Evolutionary conservation across 2,329 filamentous ascomycete genomes (phyloP).

Genomic region (Pyrenophora graminea): DNA sequence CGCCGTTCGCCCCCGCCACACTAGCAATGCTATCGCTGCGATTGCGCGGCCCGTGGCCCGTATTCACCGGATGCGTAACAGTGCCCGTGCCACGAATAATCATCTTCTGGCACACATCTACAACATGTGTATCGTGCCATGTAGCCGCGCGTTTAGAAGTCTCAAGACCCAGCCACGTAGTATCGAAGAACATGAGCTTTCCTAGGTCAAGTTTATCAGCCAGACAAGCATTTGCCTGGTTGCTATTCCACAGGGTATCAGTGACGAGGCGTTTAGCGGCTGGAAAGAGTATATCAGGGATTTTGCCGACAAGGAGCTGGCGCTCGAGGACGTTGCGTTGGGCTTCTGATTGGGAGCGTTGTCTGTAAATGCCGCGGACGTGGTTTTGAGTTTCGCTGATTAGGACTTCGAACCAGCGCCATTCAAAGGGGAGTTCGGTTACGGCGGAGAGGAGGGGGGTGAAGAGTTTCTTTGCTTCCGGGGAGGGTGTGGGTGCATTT

Average conservation of each 20-base stretch:
- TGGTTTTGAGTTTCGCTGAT: slow-evolving; percentile 66
- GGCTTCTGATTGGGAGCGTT: slow-evolving; percentile 49
- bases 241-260: slow-evolving; percentile 43
- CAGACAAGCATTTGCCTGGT: slow-evolving; percentile 51
- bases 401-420: slow-evolving; percentile 53
- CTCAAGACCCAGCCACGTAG: slow-evolving; percentile 68
- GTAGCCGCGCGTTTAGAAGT: slow-evolving; percentile 61
- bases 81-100: slow-evolving; percentile 41
- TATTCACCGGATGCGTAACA: slow-evolving; percentile 26
- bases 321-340: slow-evolving; percentile 57
- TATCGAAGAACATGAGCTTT: slow-evolving; percentile 74
- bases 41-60: slow-evolving; percentile 2
- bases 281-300: slow-evolving; percentile 57
- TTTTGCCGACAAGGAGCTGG: slow-evolving; percentile 56
- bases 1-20: slow-evolving; percentile 6
- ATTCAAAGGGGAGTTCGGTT: slow-evolving; percentile 50
- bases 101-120: slow-evolving; percentile 61
- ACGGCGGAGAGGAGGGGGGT: slow-evolving; percentile 42
- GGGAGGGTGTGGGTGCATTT: slow-evolving; percentile 49
- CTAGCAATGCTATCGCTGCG: slow-evolving; percentile 32
- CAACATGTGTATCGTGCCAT: slow-evolving; percentile 65
- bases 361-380: slow-evolving; percentile 62
- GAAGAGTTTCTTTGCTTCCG: slow-evolving; percentile 51
- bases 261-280: slow-evolving; percentile 56
- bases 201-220: slow-evolving; percentile 65